phyloP scores from a whole-genome alignment of 164 flowering plant species.

The Sedum album region DNA sequence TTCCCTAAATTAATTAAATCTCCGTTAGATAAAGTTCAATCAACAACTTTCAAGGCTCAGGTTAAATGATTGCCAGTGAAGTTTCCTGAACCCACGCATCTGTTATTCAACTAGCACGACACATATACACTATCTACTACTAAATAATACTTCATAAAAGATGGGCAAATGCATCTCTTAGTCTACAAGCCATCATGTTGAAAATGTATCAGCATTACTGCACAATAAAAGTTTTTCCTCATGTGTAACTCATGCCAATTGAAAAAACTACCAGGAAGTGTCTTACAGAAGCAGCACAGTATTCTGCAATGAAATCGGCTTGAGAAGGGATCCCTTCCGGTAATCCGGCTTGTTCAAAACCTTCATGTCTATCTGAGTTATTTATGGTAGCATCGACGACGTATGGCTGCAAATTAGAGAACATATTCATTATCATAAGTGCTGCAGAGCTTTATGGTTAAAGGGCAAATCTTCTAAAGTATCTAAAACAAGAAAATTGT shows the following conservation, averaged over 20 bases:
- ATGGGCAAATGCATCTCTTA: too few relatives aligned
- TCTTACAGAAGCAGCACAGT: slow-evolving; percentile 80
- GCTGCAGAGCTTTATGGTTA: background rate
- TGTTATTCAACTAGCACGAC: background rate
- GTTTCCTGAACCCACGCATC: background rate
- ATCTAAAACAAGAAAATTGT: too few relatives aligned
- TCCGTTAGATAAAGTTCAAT: background rate
- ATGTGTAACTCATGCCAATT: too few relatives aligned
- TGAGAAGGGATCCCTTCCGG: slow-evolving; percentile 84
- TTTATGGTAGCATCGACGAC: slow-evolving; percentile 30
- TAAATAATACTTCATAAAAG: too few relatives aligned
- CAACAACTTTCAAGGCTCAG: background rate
- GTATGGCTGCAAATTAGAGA: slow-evolving; percentile 53
- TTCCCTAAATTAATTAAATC: slow-evolving; percentile 34
- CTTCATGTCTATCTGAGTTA: slow-evolving; percentile 25
- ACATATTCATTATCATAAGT: background rate
- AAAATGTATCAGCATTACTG: too few relatives aligned
- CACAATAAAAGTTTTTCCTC: too few relatives aligned
- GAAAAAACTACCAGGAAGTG: too few relatives aligned
- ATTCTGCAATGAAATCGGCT: slow-evolving; percentile 66
- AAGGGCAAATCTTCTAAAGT: too few relatives aligned
- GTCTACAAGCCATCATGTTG: too few relatives aligned
- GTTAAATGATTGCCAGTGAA: background rate
- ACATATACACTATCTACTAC: too few relatives aligned
- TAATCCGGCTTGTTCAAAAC: slow-evolving; percentile 52